phyloP scores from a whole-genome alignment of 2,329 filamentous ascomycete species.

The Niveomyces coronatus region DNA sequence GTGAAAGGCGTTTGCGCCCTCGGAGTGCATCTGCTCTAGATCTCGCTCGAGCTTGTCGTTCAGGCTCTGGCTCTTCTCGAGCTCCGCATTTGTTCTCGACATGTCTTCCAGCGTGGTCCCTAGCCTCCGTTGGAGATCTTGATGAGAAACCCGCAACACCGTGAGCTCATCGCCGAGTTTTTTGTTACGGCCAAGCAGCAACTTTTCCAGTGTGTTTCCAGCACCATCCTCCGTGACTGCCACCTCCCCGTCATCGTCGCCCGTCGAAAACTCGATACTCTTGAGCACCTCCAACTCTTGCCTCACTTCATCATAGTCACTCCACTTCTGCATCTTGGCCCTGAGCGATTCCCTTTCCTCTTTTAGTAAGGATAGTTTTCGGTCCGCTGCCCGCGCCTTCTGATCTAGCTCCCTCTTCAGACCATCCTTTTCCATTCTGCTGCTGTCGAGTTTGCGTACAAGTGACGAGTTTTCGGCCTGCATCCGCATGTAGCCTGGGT shows the following conservation, averaged over 20 bases:
- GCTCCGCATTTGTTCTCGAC: constrained; percentile 70
- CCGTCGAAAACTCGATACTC: constrained; percentile 93
- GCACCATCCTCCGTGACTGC: constrained; percentile 35
- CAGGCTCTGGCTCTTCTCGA: constrained; percentile 74
- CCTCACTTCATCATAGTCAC: constrained; percentile 93
- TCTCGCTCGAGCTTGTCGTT: constrained; percentile 89
- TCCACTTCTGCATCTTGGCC: constrained; percentile 75
- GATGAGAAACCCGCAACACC: constrained; percentile 83
- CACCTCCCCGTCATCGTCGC: constrained; percentile 70
- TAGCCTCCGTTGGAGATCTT: constrained; percentile 75
- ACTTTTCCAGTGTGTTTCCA: constrained; percentile 78
- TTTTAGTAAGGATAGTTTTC: constrained; percentile 63
- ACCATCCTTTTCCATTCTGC: constrained; percentile 72
- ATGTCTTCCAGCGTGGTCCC: constrained; percentile 76
- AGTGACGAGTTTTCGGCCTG: constrained; percentile 90
- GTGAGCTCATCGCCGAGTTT: constrained; percentile 92
- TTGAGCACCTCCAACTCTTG: constrained; percentile 93
- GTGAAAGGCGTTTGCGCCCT: constrained; percentile 73
- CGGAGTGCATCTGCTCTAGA: constrained; percentile 75
- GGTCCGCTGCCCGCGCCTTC: constrained; percentile 67
- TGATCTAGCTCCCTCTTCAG: constrained; percentile 67
- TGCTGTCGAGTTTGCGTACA: constrained; percentile 75
- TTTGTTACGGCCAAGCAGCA: constrained; percentile 88
- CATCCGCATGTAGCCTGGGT: constrained; percentile 78
- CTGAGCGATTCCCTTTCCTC: constrained; percentile 74